Evolutionary conservation across 163 green algal species (phyloP).

Genomic region (Scenedesmus sp.): DNA sequence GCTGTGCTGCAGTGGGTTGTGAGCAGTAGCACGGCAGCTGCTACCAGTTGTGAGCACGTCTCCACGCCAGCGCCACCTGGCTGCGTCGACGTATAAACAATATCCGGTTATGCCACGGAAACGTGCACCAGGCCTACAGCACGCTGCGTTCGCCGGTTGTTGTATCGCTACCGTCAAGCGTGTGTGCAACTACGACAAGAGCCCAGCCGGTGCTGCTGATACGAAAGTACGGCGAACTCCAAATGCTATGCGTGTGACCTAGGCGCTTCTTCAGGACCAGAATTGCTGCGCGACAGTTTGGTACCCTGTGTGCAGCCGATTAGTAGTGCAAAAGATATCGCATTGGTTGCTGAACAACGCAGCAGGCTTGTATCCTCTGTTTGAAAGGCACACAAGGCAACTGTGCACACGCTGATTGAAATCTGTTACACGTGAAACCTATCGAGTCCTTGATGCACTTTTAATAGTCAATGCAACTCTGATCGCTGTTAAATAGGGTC

Average conservation of each 20-base stretch:
- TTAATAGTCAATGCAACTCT: no score
- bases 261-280: not conserved
- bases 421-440: not conserved
- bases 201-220: not conserved
- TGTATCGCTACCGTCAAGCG: not conserved
- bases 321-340: not conserved
- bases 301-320: not conserved
- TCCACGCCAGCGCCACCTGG: not conserved
- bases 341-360: not conserved
- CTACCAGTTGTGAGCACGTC: not conserved
- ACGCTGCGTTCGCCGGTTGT: not conserved
- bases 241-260: not conserved
- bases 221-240: not conserved
- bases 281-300: not conserved
- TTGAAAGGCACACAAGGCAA: not conserved
- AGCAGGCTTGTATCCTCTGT: not conserved
- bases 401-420: not conserved
- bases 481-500: no score
- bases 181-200: not conserved
- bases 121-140: not conserved
- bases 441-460: not conserved
- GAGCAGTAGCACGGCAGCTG: not conserved
- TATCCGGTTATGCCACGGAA: not conserved
- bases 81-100: not conserved
- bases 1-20: constrained; percentile 7